These are phyloP conservation scores for Pseudogymnoascus sp. DNA, from an alignment of 2,329 filamentous ascomycete species.

Conservation along the genomic window DNA sequence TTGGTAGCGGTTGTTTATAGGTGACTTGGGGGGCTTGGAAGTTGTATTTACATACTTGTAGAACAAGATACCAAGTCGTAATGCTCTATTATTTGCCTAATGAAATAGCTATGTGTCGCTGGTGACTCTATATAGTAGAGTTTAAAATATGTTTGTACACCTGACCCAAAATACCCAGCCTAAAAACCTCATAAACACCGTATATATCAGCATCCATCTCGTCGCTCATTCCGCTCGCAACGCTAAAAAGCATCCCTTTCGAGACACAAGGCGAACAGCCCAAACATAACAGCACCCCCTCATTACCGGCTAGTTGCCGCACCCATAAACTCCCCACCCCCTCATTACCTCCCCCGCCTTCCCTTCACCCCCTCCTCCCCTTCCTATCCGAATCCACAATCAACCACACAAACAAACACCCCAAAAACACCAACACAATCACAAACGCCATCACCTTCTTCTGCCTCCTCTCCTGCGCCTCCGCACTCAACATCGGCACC, in stretches of 20 bases:
- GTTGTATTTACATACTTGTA: not conserved
- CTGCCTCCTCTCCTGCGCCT: not conserved
- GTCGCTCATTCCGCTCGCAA: not conserved
- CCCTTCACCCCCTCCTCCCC: not conserved
- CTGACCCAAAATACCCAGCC: not conserved
- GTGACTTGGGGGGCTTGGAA: not conserved
- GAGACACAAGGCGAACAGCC: not conserved
- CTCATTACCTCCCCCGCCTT: not conserved
- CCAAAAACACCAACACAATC: not conserved
- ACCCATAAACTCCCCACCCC: not conserved
- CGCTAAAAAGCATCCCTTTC: not conserved
- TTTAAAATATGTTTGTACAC: not conserved
- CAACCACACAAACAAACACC: conserved; percentile 6
- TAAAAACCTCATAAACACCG: not conserved
- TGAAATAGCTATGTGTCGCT: not conserved
- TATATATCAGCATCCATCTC: not conserved
- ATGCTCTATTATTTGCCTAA: not conserved
- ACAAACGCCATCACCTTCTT: not conserved
- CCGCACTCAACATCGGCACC: not conserved
- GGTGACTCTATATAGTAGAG: not conserved
- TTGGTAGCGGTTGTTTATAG: not conserved
- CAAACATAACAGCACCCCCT: not conserved
- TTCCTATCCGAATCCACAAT: not conserved
- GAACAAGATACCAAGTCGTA: not conserved
- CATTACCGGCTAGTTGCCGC: not conserved